phyloP scores from a whole-genome alignment of 768 basidiomycete species.

The Trametes gibbosa region DNA sequence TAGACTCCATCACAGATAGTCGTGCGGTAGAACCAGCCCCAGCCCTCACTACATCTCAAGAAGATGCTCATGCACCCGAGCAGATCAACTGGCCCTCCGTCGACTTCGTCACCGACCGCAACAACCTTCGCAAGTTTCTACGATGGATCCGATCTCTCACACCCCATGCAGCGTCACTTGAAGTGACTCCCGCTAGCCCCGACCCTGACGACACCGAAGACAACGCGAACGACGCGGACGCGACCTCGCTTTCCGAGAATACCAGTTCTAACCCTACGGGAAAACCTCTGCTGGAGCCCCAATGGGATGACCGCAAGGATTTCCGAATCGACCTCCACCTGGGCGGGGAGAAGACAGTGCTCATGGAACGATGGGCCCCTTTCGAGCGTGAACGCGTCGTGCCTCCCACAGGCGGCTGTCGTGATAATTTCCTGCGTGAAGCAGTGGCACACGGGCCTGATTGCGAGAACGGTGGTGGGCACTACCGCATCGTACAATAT shows the following conservation, averaged over 20 bases:
- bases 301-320: constrained; percentile 18
- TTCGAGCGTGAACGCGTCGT: constrained; percentile 21
- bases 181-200: too few relatives aligned
- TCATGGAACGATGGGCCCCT: constrained; percentile 61
- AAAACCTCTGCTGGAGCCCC: neutral
- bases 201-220: too few relatives aligned
- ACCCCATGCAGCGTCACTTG: constrained; percentile 22
- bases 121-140: constrained; percentile 59
- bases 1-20: constrained; percentile 36
- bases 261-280: neutral
- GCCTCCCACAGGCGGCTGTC: constrained; percentile 13
- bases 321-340: constrained; percentile 74
- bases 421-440: constrained; percentile 46
- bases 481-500: constrained; percentile 25
- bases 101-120: constrained; percentile 60
- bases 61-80: constrained; percentile 6
- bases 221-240: neutral
- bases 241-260: neutral
- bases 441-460: constrained; percentile 18
- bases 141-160: constrained; percentile 43
- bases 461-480: constrained; percentile 14
- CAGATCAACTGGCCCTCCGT: constrained; percentile 38
- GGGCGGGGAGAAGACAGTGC: constrained; percentile 51
- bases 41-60: neutral
- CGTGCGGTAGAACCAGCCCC: neutral